phyloP scores from a whole-genome alignment of 371 early-diverging fungal species.

The Saksenaea oblongispora region DNA sequence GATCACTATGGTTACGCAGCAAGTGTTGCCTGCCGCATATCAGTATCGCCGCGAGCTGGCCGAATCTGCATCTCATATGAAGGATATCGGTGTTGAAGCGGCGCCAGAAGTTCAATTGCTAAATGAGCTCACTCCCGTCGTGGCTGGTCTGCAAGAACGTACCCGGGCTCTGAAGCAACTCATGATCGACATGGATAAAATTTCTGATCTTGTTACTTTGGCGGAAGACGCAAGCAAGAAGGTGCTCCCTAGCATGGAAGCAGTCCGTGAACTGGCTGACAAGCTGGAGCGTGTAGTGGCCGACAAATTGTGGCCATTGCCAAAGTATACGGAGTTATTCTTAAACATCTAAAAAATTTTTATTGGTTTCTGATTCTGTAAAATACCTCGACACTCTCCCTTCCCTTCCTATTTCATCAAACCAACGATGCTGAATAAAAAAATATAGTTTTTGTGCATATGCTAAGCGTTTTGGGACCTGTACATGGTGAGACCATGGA shows the following conservation, averaged over 20 bases:
- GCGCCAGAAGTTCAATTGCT: conserved; percentile 75
- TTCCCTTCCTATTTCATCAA: background rate
- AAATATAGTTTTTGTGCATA: background rate
- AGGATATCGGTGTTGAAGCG: conserved; percentile 56
- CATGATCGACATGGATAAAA: conserved; percentile 61
- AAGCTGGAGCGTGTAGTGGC: conserved; percentile 76
- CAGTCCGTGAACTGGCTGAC: conserved; percentile 76
- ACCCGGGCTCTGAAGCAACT: conserved; percentile 57
- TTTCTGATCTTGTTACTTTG: conserved; percentile 64
- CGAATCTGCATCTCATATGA: conserved; percentile 72
- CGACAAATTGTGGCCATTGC: conserved; percentile 94
- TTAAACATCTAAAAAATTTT: conserved; percentile 60
- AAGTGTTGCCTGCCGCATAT: conserved; percentile 88
- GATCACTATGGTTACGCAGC: conserved; percentile 74
- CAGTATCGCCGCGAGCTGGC: conserved; percentile 87
- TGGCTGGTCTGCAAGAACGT: conserved; percentile 58
- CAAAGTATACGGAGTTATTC: conserved; percentile 95
- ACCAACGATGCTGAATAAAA: background rate
- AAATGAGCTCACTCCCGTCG: conserved; percentile 64
- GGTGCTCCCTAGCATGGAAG: conserved; percentile 73
- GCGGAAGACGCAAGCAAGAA: conserved; percentile 62
- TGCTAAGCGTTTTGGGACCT: background rate
- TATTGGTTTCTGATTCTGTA: conserved; percentile 3
- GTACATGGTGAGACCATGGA: too few species aligned
- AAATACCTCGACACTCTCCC: background rate